Evolutionary conservation across 371 early-diverging fungal genomes (phyloP).

Genomic region (Saksenaea vasiformis): DNA sequence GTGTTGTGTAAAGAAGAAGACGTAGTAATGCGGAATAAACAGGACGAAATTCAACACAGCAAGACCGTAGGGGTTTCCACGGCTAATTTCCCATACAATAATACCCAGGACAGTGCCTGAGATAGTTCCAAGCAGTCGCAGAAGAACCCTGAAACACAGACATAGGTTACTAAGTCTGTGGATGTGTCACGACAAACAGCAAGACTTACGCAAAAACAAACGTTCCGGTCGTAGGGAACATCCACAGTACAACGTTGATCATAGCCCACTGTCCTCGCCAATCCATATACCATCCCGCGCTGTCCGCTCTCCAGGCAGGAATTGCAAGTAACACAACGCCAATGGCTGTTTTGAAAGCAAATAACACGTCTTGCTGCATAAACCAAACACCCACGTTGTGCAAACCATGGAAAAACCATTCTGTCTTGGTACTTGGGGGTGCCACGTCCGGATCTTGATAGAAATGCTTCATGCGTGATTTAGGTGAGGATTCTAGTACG

Average conservation of each 20-base stretch:
- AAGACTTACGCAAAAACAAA: slow-evolving; percentile 30
- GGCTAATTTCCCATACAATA: slow-evolving; percentile 37
- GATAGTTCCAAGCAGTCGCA: slow-evolving; percentile 29
- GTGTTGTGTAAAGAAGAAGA: slow-evolving; percentile 26
- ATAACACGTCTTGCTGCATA: slow-evolving; percentile 5
- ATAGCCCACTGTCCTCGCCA: slow-evolving; percentile 43
- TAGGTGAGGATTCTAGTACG: not conserved
- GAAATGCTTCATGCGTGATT: not conserved
- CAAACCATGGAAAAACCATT: slow-evolving; percentile 9
- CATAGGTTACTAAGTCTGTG: not conserved
- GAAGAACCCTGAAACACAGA: slow-evolving; percentile 17
- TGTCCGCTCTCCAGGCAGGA: slow-evolving; percentile 1
- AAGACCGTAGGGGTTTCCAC: slow-evolving; percentile 35
- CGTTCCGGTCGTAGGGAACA: slow-evolving; percentile 36
- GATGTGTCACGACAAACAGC: not conserved
- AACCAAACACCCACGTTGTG: slow-evolving; percentile 8
- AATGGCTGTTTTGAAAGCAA: slow-evolving; percentile 11
- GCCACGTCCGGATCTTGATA: slow-evolving; percentile 13
- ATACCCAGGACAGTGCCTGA: slow-evolving; percentile 31
- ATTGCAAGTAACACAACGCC: slow-evolving; percentile 10
- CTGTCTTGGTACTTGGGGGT: slow-evolving; percentile 3
- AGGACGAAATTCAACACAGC: slow-evolving; percentile 26
- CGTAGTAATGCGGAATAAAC: slow-evolving; percentile 29
- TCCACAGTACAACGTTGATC: slow-evolving; percentile 38
- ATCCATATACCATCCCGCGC: slow-evolving; percentile 12